Base-by-base conservation (phyloP, 2,329 filamentous ascomycete genomes). In the Phyllosticta capitalensis region DNA sequence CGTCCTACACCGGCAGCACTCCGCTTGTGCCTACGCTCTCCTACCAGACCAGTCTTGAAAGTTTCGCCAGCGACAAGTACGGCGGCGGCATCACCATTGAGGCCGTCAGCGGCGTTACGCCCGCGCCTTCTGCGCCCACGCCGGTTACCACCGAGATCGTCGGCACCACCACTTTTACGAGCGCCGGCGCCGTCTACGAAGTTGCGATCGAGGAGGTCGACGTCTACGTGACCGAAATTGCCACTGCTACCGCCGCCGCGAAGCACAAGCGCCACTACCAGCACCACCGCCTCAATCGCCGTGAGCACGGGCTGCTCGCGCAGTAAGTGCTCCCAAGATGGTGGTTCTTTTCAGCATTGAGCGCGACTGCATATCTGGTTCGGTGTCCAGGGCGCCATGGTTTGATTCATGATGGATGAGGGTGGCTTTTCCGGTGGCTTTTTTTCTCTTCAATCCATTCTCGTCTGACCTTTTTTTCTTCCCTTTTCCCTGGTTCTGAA, bases 201-300 rank as follows among this genome's bases (percentile, higher is more conserved):
- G 67, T 78, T 52, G 72, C 71, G 54, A 73, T 78, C 61, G 71
- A 76, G 67, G 69, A 79, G 65, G 69, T 74, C 45, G 68, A 73
- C 19, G 66, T 78, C 50, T 75, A 71, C 24, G 72, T 76, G 57
- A 77, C 74, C 5, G 72, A 71, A 3, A 67, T 65, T 4, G 49
- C 38, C 12, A 48, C 68, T 20, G 64, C 68, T 2, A 63, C 66
- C 1, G 63, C 65, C 21, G 64, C 61, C 20, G 60, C 59, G 21
- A 64, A 65, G 60, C 64, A 61, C 59, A 67, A 63, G 51, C 65
- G 67, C 52, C 71, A 71, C 63, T 49, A 64, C 30, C 65, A 68
- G 61, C 59, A 65, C 64, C 70, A 70, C 65, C 66, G 65, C 28
- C 63, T 65, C 56, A 65, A 68, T 59, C 69, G 62, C 54, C 57